phyloP scores from a whole-genome alignment of 176 grass and related monocot genomes.

The Aegilops umbellulata region DNA sequence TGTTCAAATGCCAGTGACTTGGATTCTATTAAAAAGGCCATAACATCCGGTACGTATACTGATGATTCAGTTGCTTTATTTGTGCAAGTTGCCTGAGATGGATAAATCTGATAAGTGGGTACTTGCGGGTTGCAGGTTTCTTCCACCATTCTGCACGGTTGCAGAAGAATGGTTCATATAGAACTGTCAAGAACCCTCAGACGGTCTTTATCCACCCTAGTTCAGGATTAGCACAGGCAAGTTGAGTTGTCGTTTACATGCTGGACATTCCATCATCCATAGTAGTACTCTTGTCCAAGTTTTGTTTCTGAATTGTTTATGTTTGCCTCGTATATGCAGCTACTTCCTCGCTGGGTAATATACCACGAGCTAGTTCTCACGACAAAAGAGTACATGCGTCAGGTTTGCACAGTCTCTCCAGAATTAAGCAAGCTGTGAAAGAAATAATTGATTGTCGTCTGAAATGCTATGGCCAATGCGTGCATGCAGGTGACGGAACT shows the following conservation, averaged over 20 bases:
- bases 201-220: constrained; percentile 89
- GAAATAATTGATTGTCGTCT: neutral
- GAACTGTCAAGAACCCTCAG: constrained; percentile 84
- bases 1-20: constrained; percentile 69
- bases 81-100: neutral
- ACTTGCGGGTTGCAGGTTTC: constrained; percentile 58
- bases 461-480: neutral
- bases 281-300: neutral
- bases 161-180: constrained; percentile 89
- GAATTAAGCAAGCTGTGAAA: neutral
- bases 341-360: constrained; percentile 79
- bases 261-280: neutral
- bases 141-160: constrained; percentile 89
- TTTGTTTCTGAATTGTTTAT: constrained; percentile 12
- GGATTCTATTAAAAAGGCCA: constrained; percentile 80
- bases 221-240: constrained; percentile 87
- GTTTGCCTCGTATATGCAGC: constrained; percentile 18
- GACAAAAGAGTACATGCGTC: constrained; percentile 93
- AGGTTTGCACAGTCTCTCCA: constrained; percentile 44
- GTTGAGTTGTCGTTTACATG: neutral
- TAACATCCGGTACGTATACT: constrained; percentile 68
- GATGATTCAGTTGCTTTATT: constrained; percentile 11
- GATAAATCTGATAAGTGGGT: constrained; percentile 3
- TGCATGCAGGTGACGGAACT: constrained; percentile 68
- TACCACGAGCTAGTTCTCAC: constrained; percentile 92